These are phyloP conservation scores for Fusarium concolor DNA, from an alignment of 2,329 filamentous ascomycete species.

Conservation along the genomic window DNA sequence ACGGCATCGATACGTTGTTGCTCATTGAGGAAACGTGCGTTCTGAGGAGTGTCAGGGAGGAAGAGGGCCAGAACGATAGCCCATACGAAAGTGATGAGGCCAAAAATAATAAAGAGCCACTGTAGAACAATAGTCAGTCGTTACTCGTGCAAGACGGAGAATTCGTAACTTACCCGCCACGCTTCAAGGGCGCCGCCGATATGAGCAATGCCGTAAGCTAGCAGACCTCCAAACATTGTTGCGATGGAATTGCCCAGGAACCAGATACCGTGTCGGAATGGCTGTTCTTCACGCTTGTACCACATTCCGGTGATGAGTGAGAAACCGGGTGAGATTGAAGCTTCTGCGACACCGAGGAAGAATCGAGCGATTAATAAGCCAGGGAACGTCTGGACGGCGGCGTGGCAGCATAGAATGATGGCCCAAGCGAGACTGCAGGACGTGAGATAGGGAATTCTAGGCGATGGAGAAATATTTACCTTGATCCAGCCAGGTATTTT, in stretches of 20 bases:
- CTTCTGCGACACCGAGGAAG: slow-evolving; percentile 41
- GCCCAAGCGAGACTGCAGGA: slow-evolving; percentile 28
- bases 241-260: slow-evolving; percentile 41
- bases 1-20: slow-evolving; percentile 29
- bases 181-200: slow-evolving; percentile 26
- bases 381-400: slow-evolving; percentile 31
- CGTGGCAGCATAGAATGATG: slow-evolving; percentile 34
- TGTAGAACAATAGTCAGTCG: rapidly evolving
- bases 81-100: slow-evolving; percentile 38
- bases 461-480: not conserved
- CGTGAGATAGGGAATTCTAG: not conserved
- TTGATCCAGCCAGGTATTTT: slow-evolving; percentile 37
- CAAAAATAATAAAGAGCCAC: slow-evolving; percentile 44
- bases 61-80: slow-evolving; percentile 24
- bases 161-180: slow-evolving; percentile 30
- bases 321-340: slow-evolving; percentile 41
- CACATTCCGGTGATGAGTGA: slow-evolving; percentile 43
- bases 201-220: slow-evolving; percentile 40
- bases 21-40: slow-evolving; percentile 32
- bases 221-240: slow-evolving; percentile 35
- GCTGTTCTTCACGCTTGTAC: slow-evolving; percentile 41
- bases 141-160: too few relatives aligned
- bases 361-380: slow-evolving; percentile 34
- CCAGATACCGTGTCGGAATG: slow-evolving; percentile 41
- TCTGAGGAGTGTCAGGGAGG: slow-evolving; percentile 32